Evolutionary conservation across 2,329 filamentous ascomycete genomes (phyloP).

Genomic region (Teratosphaeria gauchensis): DNA sequence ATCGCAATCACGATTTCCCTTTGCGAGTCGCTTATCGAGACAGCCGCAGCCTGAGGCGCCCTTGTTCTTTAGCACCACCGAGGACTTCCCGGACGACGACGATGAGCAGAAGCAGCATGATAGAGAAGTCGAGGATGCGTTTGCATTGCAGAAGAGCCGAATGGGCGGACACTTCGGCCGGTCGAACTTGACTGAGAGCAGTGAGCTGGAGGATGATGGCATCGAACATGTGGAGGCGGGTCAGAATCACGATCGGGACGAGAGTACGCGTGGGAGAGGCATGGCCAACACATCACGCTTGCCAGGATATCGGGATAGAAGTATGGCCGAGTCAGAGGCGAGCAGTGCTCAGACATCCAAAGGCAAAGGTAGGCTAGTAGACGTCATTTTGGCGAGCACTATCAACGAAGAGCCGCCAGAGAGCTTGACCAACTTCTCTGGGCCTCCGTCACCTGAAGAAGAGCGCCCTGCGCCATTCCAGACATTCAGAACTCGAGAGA

Average conservation of each 20-base stretch:
- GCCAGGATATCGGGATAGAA: constrained; percentile 29
- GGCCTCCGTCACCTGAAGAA: constrained; percentile 29
- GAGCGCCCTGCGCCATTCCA: constrained; percentile 47
- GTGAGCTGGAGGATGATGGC: constrained; percentile 64
- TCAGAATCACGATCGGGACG: constrained; percentile 29
- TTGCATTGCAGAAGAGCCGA: constrained; percentile 80
- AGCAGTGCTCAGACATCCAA: constrained; percentile 37
- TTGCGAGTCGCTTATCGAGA: constrained; percentile 64
- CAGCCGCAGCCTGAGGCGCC: constrained; percentile 66
- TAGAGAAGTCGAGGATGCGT: constrained; percentile 85
- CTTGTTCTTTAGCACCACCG: constrained; percentile 84
- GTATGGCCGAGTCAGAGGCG: constrained; percentile 32
- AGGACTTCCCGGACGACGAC: constrained; percentile 86
- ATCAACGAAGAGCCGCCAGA: constrained; percentile 35
- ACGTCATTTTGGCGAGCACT: constrained; percentile 70
- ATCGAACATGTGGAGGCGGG: constrained; percentile 31
- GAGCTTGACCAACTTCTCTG: constrained; percentile 24
- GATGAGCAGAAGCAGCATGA: constrained; percentile 88
- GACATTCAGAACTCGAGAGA: constrained; percentile 40
- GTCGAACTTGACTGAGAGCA: constrained; percentile 74
- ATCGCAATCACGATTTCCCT: constrained; percentile 65
- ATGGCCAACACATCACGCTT: neutral
- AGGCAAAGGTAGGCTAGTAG: constrained; percentile 63
- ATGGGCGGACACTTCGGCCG: constrained; percentile 64
- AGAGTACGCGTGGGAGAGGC: constrained; percentile 20